Evolutionary conservation across 345 rosid genomes (phyloP), one percentile per base, ranked within the genome.

Genomic region (Hypericum androsaemum): DNA sequence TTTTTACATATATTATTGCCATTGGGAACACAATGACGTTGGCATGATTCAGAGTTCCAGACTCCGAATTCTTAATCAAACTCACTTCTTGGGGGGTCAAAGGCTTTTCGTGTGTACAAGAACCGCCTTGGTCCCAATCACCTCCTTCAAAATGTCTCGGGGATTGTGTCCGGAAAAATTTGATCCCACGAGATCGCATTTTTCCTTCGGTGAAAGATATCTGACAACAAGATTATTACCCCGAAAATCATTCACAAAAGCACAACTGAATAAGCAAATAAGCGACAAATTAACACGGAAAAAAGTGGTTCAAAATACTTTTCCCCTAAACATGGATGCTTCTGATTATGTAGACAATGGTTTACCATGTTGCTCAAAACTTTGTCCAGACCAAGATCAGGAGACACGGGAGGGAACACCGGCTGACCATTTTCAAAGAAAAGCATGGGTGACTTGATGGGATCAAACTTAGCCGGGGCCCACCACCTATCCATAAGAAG

Each of bases 101-200:
- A 53, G 95, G 95, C 53, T 71, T 64, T 9, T 37, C 54, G 7
- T 74, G 80, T 13, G 68, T 70, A 63, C 98, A 92, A 64, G 88
- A 82, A 72, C 98, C 96, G 52, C 96, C 96, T 63, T 84, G 88
- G 79, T 84, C 72, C 96, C 98, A 92, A 41, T 92, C 94, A 64
- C 98, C 98, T 61, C 98, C 89, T 76, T 92, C 98, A 68, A 90
- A 90, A 74, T 90, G 98, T 64, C 98, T 74, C 0, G 98, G 95
- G 41, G 96, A 88, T 68, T 83, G 94, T 6, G 95, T 76, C 28
- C 89, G 73, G 56, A 88, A 87, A 71, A 84, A 60, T 50, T 70
- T 77, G 43, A 85, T 72, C 3, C 77, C 67, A 12, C 75, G 73
- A 0, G 68, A 71, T 52, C 56, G 74, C 63, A 70, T 68, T 50